Percentiles rank a stretch among this genome's conserved stretches.
Evolutionary conservation across 495 filamentous ascomycete genomes (phyloP).

Genomic region (Trichoderma virens): DNA sequence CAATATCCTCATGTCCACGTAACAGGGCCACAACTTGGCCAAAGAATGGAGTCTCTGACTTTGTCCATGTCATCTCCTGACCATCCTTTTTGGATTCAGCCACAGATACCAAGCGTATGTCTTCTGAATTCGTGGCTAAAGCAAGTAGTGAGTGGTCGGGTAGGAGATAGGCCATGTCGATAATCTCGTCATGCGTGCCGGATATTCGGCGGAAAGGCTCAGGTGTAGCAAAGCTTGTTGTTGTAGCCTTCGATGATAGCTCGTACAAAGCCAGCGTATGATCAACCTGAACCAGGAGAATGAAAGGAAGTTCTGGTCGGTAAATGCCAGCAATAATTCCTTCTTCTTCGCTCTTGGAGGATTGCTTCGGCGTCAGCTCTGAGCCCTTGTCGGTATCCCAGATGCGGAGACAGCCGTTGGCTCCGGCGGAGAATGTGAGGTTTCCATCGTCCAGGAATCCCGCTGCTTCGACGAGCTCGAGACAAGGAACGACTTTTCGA

Average conservation of each 20-base stretch:
- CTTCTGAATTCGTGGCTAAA: slow-evolving; percentile 90
- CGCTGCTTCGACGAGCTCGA: slow-evolving; percentile 77
- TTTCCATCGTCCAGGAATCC: slow-evolving; percentile 66
- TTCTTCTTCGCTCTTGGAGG: slow-evolving; percentile 61
- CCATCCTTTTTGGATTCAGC: slow-evolving; percentile 24
- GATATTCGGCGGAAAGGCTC: slow-evolving; percentile 67
- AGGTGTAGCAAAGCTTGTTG: slow-evolving; percentile 21
- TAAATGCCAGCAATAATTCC: slow-evolving; percentile 66
- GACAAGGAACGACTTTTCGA: slow-evolving; percentile 72
- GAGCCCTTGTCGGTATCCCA: slow-evolving; percentile 70
- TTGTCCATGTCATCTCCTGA: slow-evolving; percentile 14
- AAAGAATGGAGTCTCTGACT: slow-evolving; percentile 53
- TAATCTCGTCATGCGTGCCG: slow-evolving; percentile 94
- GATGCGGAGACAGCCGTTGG: slow-evolving; percentile 69
- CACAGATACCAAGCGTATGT: slow-evolving; percentile 72
- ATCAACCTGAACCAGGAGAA: slow-evolving; percentile 81
- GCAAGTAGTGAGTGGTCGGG: slow-evolving; percentile 73
- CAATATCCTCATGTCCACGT: slow-evolving; percentile 86
- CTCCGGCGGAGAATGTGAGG: slow-evolving; percentile 77
- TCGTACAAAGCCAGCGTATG: slow-evolving; percentile 77
- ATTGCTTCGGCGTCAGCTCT: slow-evolving; percentile 70
- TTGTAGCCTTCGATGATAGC: slow-evolving; percentile 22
- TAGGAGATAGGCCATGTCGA: slow-evolving; percentile 81
- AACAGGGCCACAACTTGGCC: slow-evolving; percentile 80
- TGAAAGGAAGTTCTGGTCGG: slow-evolving; percentile 49